These are phyloP conservation scores for Rhizopogon salebrosus DNA, from an alignment of 768 basidiomycete species.

Conservation along the genomic window DNA sequence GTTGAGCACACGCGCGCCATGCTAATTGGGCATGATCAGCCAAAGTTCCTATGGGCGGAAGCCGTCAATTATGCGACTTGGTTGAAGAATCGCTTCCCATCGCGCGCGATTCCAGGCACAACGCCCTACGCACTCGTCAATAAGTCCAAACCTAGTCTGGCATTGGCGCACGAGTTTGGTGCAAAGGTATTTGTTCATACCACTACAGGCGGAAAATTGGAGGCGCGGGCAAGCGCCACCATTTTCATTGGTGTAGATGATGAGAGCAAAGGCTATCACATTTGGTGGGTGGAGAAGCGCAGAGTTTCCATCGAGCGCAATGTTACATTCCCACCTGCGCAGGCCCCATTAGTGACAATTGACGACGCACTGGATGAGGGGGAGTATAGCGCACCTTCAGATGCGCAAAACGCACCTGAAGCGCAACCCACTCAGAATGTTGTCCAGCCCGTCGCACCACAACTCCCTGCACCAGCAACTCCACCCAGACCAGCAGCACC, in stretches of 20 bases:
- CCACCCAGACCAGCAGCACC: no score
- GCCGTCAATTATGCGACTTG: slow-evolving; percentile 26
- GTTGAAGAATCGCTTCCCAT: slow-evolving; percentile 30
- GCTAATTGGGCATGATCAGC: slow-evolving; percentile 17
- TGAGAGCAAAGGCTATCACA: slow-evolving; percentile 25
- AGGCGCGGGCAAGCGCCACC: slow-evolving; percentile 16
- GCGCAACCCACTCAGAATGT: background rate
- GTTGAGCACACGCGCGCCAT: slow-evolving; percentile 18
- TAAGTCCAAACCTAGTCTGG: background rate
- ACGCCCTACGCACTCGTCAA: slow-evolving; percentile 16
- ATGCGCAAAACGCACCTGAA: background rate
- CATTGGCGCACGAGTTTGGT: background rate
- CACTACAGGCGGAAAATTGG: slow-evolving; percentile 18
- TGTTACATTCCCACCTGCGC: slow-evolving; percentile 8
- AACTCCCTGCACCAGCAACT: no score
- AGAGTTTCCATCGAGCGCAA: slow-evolving; percentile 27
- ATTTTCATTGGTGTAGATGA: slow-evolving; percentile 31
- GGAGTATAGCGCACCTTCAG: slow-evolving; percentile 4
- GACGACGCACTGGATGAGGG: slow-evolving; percentile 5
- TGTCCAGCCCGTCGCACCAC: background rate
- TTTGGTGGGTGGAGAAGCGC: slow-evolving; percentile 26
- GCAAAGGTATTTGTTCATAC: slow-evolving; percentile 13
- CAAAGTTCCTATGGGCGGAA: slow-evolving; percentile 13
- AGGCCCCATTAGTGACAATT: background rate
- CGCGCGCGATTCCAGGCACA: slow-evolving; percentile 14